phyloP scores from a whole-genome alignment of 371 early-diverging fungal genomes.

The Circinella minor region DNA sequence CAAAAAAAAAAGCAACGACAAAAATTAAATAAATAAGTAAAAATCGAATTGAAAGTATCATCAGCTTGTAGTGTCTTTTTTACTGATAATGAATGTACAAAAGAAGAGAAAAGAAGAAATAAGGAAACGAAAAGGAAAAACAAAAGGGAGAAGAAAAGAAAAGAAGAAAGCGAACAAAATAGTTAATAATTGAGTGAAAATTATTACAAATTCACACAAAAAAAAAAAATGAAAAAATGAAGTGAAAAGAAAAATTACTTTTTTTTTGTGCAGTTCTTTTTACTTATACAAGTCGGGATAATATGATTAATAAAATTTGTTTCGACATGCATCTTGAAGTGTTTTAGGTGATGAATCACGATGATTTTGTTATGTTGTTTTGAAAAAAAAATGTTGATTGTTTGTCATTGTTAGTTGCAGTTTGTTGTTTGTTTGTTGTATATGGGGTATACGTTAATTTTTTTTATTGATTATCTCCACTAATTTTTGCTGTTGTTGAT shows the following conservation, averaged over 20 bases:
- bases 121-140: background rate
- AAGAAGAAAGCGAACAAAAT: background rate
- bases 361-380: too few relatives aligned
- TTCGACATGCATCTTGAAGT: background rate
- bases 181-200: too few relatives aligned
- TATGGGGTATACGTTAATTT: conserved; percentile 7
- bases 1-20: background rate
- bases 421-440: background rate
- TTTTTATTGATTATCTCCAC: conserved; percentile 5
- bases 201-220: background rate
- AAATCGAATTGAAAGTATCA: background rate
- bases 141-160: background rate
- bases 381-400: background rate
- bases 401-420: background rate
- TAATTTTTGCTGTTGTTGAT: background rate
- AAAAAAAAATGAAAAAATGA: background rate
- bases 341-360: background rate
- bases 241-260: background rate
- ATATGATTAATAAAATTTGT: too few relatives aligned
- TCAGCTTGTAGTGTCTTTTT: conserved; percentile 3
- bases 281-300: conserved; percentile 10
- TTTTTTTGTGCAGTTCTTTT: background rate
- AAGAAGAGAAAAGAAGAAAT: background rate
- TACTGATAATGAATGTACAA: background rate
- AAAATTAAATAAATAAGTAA: background rate